Evolutionary conservation across 805 yeast genomes (phyloP).

Genomic region (Candida ortonii): DNA sequence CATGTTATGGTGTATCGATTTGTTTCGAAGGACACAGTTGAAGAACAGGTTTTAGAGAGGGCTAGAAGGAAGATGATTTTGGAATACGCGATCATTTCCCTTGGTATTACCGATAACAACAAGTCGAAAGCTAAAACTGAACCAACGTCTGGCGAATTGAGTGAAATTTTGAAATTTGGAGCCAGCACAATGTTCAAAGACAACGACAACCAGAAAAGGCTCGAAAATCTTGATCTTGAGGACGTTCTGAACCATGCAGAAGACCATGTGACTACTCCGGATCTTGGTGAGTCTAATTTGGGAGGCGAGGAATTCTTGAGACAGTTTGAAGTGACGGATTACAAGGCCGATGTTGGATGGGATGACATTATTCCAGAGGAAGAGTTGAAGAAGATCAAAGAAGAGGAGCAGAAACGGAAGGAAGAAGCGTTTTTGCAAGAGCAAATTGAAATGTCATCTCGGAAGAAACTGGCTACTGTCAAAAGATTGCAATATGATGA

Average conservation of each 20-base stretch:
- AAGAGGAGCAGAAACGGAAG: constrained; percentile 79
- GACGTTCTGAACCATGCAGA: constrained; percentile 96
- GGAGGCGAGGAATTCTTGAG: constrained; percentile 97
- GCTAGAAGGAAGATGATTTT: constrained; percentile 98
- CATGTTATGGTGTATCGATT: constrained; percentile 97
- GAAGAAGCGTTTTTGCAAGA: constrained; percentile 87
- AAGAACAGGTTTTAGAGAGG: constrained; percentile 93
- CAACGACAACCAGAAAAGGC: constrained; percentile 87
- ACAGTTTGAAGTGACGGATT: constrained; percentile 98
- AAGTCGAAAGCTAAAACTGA: constrained; percentile 59
- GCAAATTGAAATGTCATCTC: constrained; percentile 82
- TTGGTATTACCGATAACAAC: constrained; percentile 83
- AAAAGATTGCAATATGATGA: constrained; percentile 47
- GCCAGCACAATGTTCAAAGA: constrained; percentile 98
- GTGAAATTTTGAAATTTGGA: constrained; percentile 94
- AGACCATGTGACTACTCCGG: constrained; percentile 95
- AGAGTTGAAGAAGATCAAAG: constrained; percentile 83
- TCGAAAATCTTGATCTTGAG: constrained; percentile 92
- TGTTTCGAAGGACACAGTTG: constrained; percentile 97
- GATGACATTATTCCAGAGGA: constrained; percentile 98
- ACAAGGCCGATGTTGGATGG: constrained; percentile 98
- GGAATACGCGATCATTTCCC: constrained; percentile 94
- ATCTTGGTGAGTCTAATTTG: constrained; percentile 91
- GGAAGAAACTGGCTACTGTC: constrained; percentile 69
- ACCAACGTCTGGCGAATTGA: constrained; percentile 79